Evolutionary conservation across 345 rosid genomes (phyloP), one percentile per base, ranked within the genome.

Genomic region (Aquilaria yunnanensis): DNA sequence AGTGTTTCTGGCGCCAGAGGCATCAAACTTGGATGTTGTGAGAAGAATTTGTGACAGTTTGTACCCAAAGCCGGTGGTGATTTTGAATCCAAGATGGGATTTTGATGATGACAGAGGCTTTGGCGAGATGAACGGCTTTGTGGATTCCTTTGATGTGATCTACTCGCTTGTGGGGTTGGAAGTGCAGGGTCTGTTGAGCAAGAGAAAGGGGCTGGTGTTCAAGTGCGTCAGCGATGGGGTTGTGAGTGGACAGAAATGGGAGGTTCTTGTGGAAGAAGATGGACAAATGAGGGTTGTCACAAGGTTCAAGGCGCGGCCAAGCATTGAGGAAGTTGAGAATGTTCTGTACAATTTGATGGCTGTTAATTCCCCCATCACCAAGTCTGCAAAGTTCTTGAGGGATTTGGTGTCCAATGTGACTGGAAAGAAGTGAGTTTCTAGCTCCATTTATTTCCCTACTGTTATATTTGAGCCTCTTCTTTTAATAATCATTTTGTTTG

Each of bases 311-410:
- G 69, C 72, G 2, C 49, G 96, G 29, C 98, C 91, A 23, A 79
- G 88, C 0, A 84, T 87, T 23, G 89, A 69, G 30, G 96, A 92
- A 75, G 91, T 87, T 57, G 96, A 92, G 77, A 80, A 32, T 65
- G 91, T 89, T 31, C 55, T 89, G 72, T 89, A 89, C 63, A 89
- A 92, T 62, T 70, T 85, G 77, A 85, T 92, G 95, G 96, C 92
- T 57, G 71, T 89, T 70, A 87, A 89, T 65, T 89, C 98, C 0
- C 96, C 98, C 1, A 85, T 92, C 29, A 83, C 92, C 12, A 89
- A 92, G 72, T 89, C 96, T 56, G 89, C 89, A 5, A 85, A 82
- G 85, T 87, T 89, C 37, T 72, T 87, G 47, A 81, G 60, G 43
- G 85, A 82, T 74, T 72, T 92, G 71, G 83, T 89, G 43, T 87